Evolutionary conservation across 2,329 filamentous ascomycete species (phyloP).

Genomic region (Nigrospora oryzae): DNA sequence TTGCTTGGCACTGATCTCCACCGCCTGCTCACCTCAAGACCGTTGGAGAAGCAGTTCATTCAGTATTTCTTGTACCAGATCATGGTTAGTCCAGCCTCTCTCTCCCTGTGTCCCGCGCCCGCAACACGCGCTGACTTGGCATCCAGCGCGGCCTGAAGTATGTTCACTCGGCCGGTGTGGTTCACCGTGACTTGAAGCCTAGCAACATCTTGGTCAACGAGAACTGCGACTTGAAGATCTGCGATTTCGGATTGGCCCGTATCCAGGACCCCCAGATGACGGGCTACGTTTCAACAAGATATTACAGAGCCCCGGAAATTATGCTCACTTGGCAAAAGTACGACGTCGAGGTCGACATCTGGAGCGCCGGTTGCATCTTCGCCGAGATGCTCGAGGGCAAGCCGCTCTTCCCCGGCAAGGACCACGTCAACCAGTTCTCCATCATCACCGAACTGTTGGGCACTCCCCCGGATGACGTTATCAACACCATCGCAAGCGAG

Average conservation of each 20-base stretch:
- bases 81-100: conserved; percentile 52
- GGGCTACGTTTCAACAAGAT: conserved; percentile 95
- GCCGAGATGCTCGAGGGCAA: conserved; percentile 99
- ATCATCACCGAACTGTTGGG: conserved; percentile 98
- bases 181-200: conserved; percentile 95
- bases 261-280: conserved; percentile 99
- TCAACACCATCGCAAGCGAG: conserved; percentile 96
- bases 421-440: conserved; percentile 98
- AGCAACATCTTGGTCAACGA: conserved; percentile 99
- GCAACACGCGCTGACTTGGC: conserved; percentile 4
- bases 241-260: conserved; percentile 93
- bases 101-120: background rate
- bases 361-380: conserved; percentile 98
- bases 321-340: conserved; percentile 99
- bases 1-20: conserved; percentile 94
- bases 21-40: conserved; percentile 86
- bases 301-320: conserved; percentile 97
- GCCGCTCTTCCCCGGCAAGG: conserved; percentile 95
- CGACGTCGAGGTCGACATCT: conserved; percentile 97
- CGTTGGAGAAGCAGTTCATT: conserved; percentile 98
- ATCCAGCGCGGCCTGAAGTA: conserved; percentile 95
- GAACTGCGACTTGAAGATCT: conserved; percentile 99
- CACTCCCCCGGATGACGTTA: conserved; percentile 95
- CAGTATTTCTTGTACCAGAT: conserved; percentile 99
- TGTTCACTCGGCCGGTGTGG: conserved; percentile 95